phyloP scores from a whole-genome alignment of 202 grass and related monocot species.

The Dendrocalamus latiflorus region DNA sequence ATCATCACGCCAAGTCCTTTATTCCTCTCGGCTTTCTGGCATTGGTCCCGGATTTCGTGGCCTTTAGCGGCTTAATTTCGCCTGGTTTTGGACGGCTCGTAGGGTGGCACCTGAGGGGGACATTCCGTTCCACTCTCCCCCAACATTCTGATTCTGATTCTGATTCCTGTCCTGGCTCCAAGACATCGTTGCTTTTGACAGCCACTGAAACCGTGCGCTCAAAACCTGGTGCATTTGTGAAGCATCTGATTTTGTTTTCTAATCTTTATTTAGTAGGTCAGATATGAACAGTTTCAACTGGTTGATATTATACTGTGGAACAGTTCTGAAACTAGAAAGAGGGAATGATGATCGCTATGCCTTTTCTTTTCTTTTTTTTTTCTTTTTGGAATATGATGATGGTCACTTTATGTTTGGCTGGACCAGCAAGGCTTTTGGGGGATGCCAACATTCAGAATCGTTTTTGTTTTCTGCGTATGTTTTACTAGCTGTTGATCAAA shows the following conservation, averaged over 20 bases:
- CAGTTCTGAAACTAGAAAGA: background rate
- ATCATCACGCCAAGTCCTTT: slow-evolving; percentile 6
- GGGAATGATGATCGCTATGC: slow-evolving; percentile 3
- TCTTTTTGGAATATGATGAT: background rate
- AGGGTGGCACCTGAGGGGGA: slow-evolving; percentile 42
- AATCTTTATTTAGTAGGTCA: slow-evolving; percentile 15
- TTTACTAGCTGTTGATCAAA: background rate
- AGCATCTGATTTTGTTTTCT: slow-evolving; percentile 3
- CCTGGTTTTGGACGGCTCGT: slow-evolving; percentile 37
- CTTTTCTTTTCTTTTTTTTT: background rate
- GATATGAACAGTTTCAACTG: background rate
- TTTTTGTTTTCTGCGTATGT: background rate
- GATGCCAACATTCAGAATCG: slow-evolving; percentile 24
- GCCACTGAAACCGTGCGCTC: slow-evolving; percentile 19
- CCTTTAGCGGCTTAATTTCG: slow-evolving; percentile 29
- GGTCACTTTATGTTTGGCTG: slow-evolving; percentile 16
- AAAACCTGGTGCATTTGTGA: background rate
- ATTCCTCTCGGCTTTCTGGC: slow-evolving; percentile 35
- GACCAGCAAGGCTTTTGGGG: slow-evolving; percentile 12
- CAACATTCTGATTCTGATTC: background rate
- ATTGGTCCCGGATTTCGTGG: slow-evolving; percentile 6
- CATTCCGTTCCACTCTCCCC: slow-evolving; percentile 12
- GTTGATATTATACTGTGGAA: background rate
- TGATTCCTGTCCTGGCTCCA: background rate
- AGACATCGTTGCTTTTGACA: background rate